These are phyloP conservation scores for Scenedesmus sp. DNA, from an alignment of 163 green algal genomes.

Conservation along the genomic window DNA sequence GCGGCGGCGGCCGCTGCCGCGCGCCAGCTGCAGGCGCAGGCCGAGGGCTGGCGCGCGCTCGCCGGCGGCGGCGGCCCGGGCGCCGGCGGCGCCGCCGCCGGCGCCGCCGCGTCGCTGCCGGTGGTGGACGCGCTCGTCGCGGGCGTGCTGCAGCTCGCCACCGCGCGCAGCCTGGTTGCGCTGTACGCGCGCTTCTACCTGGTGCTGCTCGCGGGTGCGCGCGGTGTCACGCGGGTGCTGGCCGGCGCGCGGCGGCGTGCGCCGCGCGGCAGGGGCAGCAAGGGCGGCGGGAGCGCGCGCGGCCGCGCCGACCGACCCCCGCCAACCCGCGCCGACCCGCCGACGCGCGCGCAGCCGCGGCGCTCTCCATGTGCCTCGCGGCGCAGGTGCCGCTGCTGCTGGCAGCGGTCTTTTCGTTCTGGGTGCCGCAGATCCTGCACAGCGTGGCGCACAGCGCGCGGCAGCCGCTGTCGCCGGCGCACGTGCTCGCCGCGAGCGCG, in stretches of 20 bases:
- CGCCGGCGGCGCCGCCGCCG: too few species aligned
- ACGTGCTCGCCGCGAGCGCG: not conserved
- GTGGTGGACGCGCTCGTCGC: conserved; percentile 2
- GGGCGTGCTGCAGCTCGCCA: conserved; percentile 10
- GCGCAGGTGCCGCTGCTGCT: conserved; percentile 33
- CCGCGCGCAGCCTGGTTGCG: conserved; percentile 22
- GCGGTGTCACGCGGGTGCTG: not conserved
- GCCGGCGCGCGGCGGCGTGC: too few species aligned
- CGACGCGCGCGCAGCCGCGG: too few species aligned
- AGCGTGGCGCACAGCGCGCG: not conserved
- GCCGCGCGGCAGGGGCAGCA: too few species aligned
- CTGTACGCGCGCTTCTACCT: conserved; percentile 40
- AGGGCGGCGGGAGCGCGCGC: too few species aligned
- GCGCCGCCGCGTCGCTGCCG: not conserved
- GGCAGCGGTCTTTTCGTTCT: conserved; percentile 9
- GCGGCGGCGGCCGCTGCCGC: too few species aligned
- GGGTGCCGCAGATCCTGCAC: conserved; percentile 20
- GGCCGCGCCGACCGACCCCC: too few species aligned
- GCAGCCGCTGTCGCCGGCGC: conserved; percentile 4
- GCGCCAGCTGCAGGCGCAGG: conserved; percentile 29
- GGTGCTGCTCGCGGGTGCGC: conserved; percentile 32
- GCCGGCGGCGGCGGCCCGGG: not conserved
- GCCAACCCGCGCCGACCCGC: too few species aligned
- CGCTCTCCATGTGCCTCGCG: too few species aligned
- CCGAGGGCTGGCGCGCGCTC: not conserved